Evolutionary conservation across 164 flowering plant genomes (phyloP), one percentile per base, ranked within the genome.

Genomic region (Paratinospora sagittata): DNA sequence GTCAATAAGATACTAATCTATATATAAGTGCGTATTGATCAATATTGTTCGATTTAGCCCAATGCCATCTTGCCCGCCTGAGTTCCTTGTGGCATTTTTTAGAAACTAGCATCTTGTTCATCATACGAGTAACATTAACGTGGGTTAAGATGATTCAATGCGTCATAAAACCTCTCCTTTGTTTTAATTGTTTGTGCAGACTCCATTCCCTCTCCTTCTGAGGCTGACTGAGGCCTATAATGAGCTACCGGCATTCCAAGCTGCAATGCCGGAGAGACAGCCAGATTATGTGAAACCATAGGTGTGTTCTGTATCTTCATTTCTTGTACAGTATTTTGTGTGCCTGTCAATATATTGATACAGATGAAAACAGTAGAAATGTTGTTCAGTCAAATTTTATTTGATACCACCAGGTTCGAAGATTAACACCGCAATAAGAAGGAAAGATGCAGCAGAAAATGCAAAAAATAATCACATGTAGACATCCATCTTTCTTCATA

Each of bases 231-330:
- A 86, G 61, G 79, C 85, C 57, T 90, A 87, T 78, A 70, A 60
- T 23, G 75, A 85, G 62, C 65, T 82, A 24, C 86, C 92, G 27
- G 90, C 88, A 65, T 83, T 88, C 67, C 80, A 47, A n/a, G n/a
- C n/a, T n/a, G n/a, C n/a, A n/a, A n/a, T n/a, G n/a, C n/a, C n/a
- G n/a, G n/a, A n/a, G n/a, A n/a, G n/a, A n/a, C n/a, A n/a, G n/a
- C n/a, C n/a, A n/a, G n/a, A n/a, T n/a, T n/a, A n/a, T n/a, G n/a
- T n/a, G n/a, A n/a, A n/a, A n/a, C n/a, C n/a, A n/a, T n/a, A n/a
- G n/a, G n/a, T n/a, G n/a, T n/a, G n/a, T n/a, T n/a, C n/a, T n/a
- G n/a, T n/a, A n/a, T n/a, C n/a, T n/a, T n/a, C n/a, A n/a, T n/a
- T n/a, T n/a, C n/a, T n/a, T n/a, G n/a, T n/a, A n/a, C n/a, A n/a